Conservation (phyloP, 768 basidiomycete genomes). For the Boletus subparvulus region DNA sequence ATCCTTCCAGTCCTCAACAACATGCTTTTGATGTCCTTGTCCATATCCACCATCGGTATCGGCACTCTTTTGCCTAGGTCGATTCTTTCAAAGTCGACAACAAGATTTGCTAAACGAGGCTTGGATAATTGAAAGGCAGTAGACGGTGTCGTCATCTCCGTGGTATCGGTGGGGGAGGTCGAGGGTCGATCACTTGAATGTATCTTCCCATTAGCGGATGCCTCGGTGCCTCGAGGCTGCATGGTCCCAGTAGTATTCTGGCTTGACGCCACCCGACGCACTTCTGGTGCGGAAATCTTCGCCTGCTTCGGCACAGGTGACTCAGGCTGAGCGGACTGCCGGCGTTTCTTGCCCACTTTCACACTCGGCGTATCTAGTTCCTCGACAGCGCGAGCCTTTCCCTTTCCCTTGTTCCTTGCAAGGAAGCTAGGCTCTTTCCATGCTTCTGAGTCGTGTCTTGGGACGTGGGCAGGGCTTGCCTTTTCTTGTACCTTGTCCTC, state of each 20-base stretch:
- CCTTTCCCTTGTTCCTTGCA: constrained; percentile 20
- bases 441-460: constrained; percentile 27
- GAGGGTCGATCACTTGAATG: neutral
- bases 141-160: neutral
- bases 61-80: constrained; percentile 2
- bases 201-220: neutral
- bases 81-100: constrained; percentile 17
- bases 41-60: constrained; percentile 11
- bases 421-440: constrained; percentile 37
- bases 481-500: neutral
- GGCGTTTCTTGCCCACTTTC: constrained; percentile 17
- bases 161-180: neutral
- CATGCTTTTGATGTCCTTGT: neutral
- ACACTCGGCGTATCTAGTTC: neutral
- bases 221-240: neutral
- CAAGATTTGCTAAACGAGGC: constrained; percentile 24
- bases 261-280: neutral
- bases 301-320: constrained; percentile 14
- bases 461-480: neutral
- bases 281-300: constrained; percentile 2
- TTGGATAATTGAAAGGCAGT: neutral
- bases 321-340: constrained; percentile 3
- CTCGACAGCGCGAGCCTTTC: constrained; percentile 10
- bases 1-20: constrained; percentile 31
- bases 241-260: neutral